Conservation (phyloP, 192 early-diverging fungal genomes). For the Spinellus fusiger region DNA sequence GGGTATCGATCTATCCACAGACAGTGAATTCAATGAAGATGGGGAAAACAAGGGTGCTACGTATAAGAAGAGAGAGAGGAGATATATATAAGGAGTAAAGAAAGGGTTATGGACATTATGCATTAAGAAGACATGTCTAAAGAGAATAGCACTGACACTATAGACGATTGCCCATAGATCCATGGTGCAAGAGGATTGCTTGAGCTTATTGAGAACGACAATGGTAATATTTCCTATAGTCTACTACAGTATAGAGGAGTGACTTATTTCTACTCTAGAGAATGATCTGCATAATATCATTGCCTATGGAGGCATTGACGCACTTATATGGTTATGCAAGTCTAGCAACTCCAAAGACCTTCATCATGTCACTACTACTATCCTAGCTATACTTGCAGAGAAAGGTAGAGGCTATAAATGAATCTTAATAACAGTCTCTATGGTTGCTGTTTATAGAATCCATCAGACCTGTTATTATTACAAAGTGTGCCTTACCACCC, state of each 20-base stretch:
- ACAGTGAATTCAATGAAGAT: background rate
- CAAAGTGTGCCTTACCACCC: constrained; percentile 44
- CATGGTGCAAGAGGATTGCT: constrained; percentile 46
- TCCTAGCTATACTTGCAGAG: constrained; percentile 43
- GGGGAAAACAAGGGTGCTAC: background rate
- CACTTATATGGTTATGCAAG: constrained; percentile 44
- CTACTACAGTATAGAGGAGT: background rate
- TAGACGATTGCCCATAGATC: constrained; percentile 19
- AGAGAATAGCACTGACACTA: too few species aligned
- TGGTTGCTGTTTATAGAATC: constrained; percentile 30
- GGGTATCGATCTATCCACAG: too few species aligned
- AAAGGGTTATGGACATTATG: too few species aligned
- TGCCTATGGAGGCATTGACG: constrained; percentile 48
- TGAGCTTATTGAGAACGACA: constrained; percentile 43
- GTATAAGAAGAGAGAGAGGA: background rate
- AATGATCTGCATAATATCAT: constrained; percentile 37
- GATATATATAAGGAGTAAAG: too few species aligned
- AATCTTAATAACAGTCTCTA: background rate
- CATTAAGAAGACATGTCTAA: too few species aligned
- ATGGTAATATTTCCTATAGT: constrained; percentile 31
- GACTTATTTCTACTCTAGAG: constrained; percentile 23
- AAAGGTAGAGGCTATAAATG: constrained; percentile 28
- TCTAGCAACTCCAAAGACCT: constrained; percentile 32
- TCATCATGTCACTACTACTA: constrained; percentile 40
- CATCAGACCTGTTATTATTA: constrained; percentile 39